Conservation (phyloP, 495 filamentous ascomycete species). For the Xylaria venustula region DNA sequence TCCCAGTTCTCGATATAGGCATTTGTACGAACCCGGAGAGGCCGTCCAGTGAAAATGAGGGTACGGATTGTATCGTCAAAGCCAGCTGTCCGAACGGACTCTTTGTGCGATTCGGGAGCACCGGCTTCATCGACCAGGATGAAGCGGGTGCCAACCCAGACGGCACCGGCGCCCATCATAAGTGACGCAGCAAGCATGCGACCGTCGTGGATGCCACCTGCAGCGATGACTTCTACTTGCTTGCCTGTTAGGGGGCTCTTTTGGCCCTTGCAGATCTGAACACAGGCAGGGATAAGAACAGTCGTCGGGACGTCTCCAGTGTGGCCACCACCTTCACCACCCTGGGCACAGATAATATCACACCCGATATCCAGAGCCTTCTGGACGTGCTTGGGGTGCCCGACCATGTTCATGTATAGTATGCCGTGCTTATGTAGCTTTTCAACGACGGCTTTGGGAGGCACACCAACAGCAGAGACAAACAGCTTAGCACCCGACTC, state of each 20-base stretch:
- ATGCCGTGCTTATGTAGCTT: constrained; percentile 82
- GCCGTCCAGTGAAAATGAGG: constrained; percentile 96
- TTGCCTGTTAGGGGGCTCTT: constrained; percentile 84
- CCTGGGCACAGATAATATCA: constrained; percentile 92
- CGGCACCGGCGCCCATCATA: constrained; percentile 87
- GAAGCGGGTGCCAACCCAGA: constrained; percentile 97
- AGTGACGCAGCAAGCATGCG: constrained; percentile 84
- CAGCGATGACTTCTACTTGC: constrained; percentile 87
- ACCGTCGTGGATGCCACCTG: constrained; percentile 92
- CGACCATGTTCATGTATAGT: constrained; percentile 99
- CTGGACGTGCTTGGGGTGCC: constrained; percentile 96
- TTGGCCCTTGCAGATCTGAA: constrained; percentile 72
- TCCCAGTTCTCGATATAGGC: constrained; percentile 95
- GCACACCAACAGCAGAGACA: constrained; percentile 94
- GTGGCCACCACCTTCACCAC: constrained; percentile 89
- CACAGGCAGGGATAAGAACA: constrained; percentile 86
- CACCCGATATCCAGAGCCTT: constrained; percentile 87
- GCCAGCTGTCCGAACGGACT: constrained; percentile 86
- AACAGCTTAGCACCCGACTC: constrained; percentile 87
- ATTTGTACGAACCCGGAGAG: constrained; percentile 90
- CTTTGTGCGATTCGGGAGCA: constrained; percentile 91
- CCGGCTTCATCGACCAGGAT: constrained; percentile 91
- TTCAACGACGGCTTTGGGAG: constrained; percentile 84
- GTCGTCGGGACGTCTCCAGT: constrained; percentile 89
- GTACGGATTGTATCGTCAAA: constrained; percentile 96